Evolutionary conservation across 176 grass and related monocot species (phyloP).

Genomic region (Raddia guianensis): DNA sequence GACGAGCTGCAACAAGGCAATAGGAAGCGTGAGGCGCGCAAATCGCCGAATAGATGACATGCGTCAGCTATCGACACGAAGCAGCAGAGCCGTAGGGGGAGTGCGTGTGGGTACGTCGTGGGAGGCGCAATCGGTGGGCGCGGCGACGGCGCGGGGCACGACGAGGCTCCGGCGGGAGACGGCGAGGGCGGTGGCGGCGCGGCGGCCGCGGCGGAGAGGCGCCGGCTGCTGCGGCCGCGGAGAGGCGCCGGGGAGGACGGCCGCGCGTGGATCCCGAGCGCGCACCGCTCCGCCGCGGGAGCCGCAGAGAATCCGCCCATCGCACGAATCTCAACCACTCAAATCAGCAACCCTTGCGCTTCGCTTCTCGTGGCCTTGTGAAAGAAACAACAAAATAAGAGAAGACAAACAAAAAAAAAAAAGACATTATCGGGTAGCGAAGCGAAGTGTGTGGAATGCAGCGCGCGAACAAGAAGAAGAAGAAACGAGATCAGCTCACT

Average conservation of each 20-base stretch:
- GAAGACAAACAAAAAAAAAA: too few relatives aligned
- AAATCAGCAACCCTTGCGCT: neutral
- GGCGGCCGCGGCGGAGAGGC: neutral
- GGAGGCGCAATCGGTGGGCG: conserved; percentile 40
- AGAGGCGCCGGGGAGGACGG: conserved; percentile 23
- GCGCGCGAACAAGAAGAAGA: neutral
- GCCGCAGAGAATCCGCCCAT: conserved; percentile 47
- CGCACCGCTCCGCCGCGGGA: conserved; percentile 42
- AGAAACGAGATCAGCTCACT: neutral
- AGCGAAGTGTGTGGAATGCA: conserved; percentile 15
- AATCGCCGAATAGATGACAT: conserved; percentile 9
- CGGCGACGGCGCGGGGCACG: conserved; percentile 44
- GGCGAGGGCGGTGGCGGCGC: conserved; percentile 10
- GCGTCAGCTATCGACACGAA: neutral
- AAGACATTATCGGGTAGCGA: neutral
- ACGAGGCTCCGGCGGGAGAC: conserved; percentile 36
- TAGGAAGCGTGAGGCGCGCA: neutral
- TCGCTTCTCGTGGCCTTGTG: neutral
- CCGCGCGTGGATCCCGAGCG: conserved; percentile 46
- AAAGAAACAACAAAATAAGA: neutral
- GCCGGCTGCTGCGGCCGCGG: conserved; percentile 15
- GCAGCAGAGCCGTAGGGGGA: neutral
- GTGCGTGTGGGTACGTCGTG: conserved; percentile 18
- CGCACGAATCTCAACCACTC: conserved; percentile 32
- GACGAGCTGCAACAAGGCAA: conserved; percentile 48